phyloP scores from a whole-genome alignment of 345 rosid species.

The Camelina sativa region DNA sequence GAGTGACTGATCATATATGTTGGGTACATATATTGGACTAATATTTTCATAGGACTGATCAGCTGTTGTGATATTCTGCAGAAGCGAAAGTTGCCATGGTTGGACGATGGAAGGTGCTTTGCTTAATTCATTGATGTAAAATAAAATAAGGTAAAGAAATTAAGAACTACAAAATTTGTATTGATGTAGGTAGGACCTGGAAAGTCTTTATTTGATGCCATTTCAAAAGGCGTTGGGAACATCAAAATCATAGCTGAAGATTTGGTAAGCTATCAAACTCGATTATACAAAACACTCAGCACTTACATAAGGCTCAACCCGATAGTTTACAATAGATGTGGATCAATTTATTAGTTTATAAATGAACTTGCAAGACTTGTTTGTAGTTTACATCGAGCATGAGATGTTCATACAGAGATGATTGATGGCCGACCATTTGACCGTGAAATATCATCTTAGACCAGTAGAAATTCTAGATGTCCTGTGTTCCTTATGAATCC shows the following conservation, averaged over 20 bases:
- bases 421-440: not conserved
- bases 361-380: not conserved
- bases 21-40: conserved; percentile 4
- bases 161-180: conserved; percentile 39
- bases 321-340: not conserved
- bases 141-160: conserved; percentile 29
- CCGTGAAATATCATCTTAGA: not conserved
- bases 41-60: not conserved
- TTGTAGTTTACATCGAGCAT: not conserved
- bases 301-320: not conserved
- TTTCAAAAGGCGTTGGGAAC: conserved; percentile 68
- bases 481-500: not conserved
- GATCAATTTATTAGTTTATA: not conserved
- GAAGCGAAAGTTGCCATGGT: conserved; percentile 81
- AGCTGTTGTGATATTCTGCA: conserved; percentile 46
- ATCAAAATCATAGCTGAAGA: conserved; percentile 90
- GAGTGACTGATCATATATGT: conserved; percentile 9
- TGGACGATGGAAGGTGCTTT: conserved; percentile 86
- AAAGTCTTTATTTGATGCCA: conserved; percentile 82
- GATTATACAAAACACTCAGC: not conserved
- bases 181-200: conserved; percentile 93
- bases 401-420: not conserved
- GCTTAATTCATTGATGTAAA: conserved; percentile 24
- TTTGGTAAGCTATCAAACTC: conserved; percentile 62
- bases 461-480: not conserved